Conservation (phyloP, 768 basidiomycete genomes). For the Tricholoma hemisulphureum region DNA sequence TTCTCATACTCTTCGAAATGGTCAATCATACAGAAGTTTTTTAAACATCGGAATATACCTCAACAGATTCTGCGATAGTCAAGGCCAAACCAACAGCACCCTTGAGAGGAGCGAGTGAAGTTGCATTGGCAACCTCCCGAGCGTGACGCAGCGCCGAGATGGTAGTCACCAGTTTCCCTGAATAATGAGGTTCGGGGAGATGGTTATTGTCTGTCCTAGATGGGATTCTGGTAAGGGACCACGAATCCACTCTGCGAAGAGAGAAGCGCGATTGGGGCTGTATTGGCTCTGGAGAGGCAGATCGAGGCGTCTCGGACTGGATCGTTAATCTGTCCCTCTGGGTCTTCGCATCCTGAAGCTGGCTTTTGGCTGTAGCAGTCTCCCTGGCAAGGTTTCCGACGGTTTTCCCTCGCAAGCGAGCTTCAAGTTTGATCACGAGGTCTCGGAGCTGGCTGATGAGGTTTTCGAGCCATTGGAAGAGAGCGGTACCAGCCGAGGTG, state of each 20-base stretch:
- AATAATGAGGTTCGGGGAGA: background rate
- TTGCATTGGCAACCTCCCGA: background rate
- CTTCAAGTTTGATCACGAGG: background rate
- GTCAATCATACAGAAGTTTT: background rate
- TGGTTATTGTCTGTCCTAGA: background rate
- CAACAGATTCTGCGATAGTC: constrained; percentile 3
- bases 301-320: background rate
- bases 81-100: background rate
- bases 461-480: constrained; percentile 1
- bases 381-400: background rate
- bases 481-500: background rate
- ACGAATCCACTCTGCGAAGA: background rate
- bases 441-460: constrained; percentile 1
- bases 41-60: background rate
- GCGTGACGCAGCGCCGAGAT: background rate
- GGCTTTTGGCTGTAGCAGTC: background rate
- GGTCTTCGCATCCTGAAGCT: background rate
- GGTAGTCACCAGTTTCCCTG: background rate
- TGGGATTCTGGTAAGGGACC: background rate
- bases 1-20: background rate
- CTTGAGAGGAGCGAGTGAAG: background rate
- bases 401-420: background rate
- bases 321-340: background rate
- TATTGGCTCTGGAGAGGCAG: background rate
- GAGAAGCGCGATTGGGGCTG: background rate